phyloP scores from a whole-genome alignment of 306 rosid species.

The Lupinus albus region DNA sequence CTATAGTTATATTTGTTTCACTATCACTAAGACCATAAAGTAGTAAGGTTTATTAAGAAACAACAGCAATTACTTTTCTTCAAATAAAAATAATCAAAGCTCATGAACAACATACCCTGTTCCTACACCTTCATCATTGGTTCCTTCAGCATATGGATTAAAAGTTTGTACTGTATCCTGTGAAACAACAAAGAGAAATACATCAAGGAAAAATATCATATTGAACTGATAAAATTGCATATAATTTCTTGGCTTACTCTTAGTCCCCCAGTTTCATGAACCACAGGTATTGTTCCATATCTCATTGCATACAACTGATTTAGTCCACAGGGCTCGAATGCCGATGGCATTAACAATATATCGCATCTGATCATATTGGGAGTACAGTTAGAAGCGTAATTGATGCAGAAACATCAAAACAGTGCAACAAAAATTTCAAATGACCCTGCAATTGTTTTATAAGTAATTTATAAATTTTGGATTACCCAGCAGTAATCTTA shows the following conservation, averaged over 20 bases:
- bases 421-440: no score
- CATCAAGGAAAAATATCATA: no score
- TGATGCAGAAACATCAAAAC: no score
- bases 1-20: slow-evolving; percentile 16
- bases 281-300: slow-evolving; percentile 90
- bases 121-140: slow-evolving; percentile 63
- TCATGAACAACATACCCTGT: slow-evolving; percentile 65
- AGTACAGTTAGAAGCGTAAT: slow-evolving; percentile 33
- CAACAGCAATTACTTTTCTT: not conserved
- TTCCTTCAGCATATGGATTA: slow-evolving; percentile 64
- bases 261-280: slow-evolving; percentile 67
- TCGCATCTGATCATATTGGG: slow-evolving; percentile 65
- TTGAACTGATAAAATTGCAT: not conserved
- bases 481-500: slow-evolving; percentile 86
- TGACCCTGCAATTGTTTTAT: slow-evolving; percentile 32
- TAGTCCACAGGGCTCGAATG: slow-evolving; percentile 89
- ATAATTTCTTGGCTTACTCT: not conserved
- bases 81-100: slow-evolving; percentile 11
- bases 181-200: no score
- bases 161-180: slow-evolving; percentile 52
- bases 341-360: slow-evolving; percentile 83
- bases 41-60: slow-evolving; percentile 19
- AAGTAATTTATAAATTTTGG: slow-evolving; percentile 48
- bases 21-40: slow-evolving; percentile 3
- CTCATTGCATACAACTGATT: slow-evolving; percentile 92